phyloP scores from a whole-genome alignment of 2,329 filamentous ascomycete genomes.

The Penicillium palitans region DNA sequence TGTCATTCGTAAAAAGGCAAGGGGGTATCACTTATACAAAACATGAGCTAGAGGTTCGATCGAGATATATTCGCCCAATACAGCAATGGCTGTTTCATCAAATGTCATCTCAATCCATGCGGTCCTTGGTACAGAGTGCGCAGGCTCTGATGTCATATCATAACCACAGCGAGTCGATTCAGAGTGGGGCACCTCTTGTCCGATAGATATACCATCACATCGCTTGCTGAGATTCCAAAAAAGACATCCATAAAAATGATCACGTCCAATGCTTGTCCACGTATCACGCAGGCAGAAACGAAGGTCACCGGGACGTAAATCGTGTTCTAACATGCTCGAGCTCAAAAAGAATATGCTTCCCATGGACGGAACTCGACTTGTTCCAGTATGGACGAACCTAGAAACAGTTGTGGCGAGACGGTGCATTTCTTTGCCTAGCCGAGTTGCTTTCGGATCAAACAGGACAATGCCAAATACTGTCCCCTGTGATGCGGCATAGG shows the following conservation, averaged over 20 bases:
- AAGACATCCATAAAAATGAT: slow-evolving; percentile 38
- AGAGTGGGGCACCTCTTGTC: background rate
- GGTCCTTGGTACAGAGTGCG: background rate
- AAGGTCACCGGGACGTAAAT: slow-evolving; percentile 15
- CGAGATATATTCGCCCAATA: slow-evolving; percentile 19
- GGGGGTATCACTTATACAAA: slow-evolving; percentile 1
- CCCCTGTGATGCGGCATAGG: slow-evolving; percentile 17
- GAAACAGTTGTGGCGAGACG: slow-evolving; percentile 22
- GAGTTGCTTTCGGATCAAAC: slow-evolving; percentile 22
- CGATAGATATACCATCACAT: background rate
- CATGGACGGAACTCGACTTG: slow-evolving; percentile 1
- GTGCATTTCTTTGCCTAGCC: slow-evolving; percentile 28
- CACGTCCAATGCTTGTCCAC: slow-evolving; percentile 31
- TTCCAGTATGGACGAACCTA: slow-evolving; percentile 5
- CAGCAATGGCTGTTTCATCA: slow-evolving; percentile 28
- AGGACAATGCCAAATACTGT: slow-evolving; percentile 32
- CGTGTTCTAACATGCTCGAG: slow-evolving; percentile 23
- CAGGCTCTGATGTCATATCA: background rate
- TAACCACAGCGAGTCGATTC: background rate
- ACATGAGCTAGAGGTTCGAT: slow-evolving; percentile 7
- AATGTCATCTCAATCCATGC: slow-evolving; percentile 28
- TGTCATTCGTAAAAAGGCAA: background rate
- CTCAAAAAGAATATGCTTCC: slow-evolving; percentile 40
- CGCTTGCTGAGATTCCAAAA: slow-evolving; percentile 10
- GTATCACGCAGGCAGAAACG: slow-evolving; percentile 27